Conservation (phyloP, 2,329 filamentous ascomycete genomes). For the Clarireedia monteithiana region DNA sequence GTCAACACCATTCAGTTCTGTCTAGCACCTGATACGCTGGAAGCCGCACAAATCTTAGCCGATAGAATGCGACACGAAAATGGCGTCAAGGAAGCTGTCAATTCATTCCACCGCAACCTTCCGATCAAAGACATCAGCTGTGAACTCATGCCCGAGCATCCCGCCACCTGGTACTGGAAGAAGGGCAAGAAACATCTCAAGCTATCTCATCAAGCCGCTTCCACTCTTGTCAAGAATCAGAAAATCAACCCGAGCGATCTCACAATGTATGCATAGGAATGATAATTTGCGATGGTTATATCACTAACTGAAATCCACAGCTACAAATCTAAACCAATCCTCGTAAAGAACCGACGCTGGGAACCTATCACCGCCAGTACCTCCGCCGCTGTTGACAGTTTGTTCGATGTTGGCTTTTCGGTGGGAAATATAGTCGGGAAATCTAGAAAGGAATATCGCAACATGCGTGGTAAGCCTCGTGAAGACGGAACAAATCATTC, state of each 20-base stretch:
- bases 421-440: background rate
- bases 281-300: background rate
- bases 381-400: background rate
- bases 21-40: conserved; percentile 50
- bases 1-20: conserved; percentile 62
- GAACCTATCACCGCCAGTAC: background rate
- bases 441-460: background rate
- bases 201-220: conserved; percentile 55
- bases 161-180: conserved; percentile 40
- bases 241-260: conserved; percentile 12
- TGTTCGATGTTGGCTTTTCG: background rate
- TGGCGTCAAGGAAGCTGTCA: conserved; percentile 57
- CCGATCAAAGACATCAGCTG: conserved; percentile 55
- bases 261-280: conserved; percentile 15
- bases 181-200: conserved; percentile 42
- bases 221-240: conserved; percentile 51
- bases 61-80: conserved; percentile 47
- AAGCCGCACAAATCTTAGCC: conserved; percentile 51
- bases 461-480: background rate
- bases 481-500: background rate
- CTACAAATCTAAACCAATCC: background rate
- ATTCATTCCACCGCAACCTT: conserved; percentile 47
- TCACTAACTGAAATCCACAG: background rate
- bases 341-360: background rate
- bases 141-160: conserved; percentile 38